These are phyloP conservation scores for Xylaria nigripes DNA, from an alignment of 495 filamentous ascomycete genomes.

Conservation along the genomic window DNA sequence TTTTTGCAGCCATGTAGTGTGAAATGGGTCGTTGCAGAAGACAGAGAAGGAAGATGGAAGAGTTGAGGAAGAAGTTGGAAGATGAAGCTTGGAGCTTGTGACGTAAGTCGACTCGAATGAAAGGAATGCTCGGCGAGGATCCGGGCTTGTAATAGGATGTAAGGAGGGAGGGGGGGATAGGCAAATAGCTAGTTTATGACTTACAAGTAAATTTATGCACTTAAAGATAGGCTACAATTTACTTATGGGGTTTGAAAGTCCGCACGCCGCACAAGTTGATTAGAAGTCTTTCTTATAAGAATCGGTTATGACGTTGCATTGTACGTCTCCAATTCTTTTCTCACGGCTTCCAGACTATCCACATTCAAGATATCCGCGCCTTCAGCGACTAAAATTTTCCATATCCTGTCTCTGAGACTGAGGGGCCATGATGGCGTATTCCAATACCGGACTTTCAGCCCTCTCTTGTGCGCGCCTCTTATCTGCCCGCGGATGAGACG, in stretches of 20 bases:
- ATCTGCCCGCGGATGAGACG: slow-evolving; percentile 55
- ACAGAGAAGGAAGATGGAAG: background rate
- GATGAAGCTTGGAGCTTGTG: background rate
- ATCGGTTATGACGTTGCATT: background rate
- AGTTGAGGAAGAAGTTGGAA: background rate
- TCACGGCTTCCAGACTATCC: slow-evolving; percentile 53
- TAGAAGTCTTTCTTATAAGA: no score
- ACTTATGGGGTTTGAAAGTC: no score
- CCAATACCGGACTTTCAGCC: slow-evolving; percentile 73
- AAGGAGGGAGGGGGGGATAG: background rate
- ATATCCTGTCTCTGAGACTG: slow-evolving; percentile 63
- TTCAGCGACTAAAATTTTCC: slow-evolving; percentile 62
- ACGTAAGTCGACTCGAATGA: no score
- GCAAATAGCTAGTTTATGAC: background rate
- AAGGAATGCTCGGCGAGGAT: background rate
- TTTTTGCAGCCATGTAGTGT: slow-evolving; percentile 30
- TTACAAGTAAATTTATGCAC: background rate
- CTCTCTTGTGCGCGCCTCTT: slow-evolving; percentile 56
- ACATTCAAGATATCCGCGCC: slow-evolving; percentile 70
- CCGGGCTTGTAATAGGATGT: no score
- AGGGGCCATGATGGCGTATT: slow-evolving; percentile 68
- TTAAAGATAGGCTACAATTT: background rate
- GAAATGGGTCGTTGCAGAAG: background rate
- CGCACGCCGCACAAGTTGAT: no score
- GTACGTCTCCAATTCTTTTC: slow-evolving; percentile 24